Evolutionary conservation across 805 yeast species (phyloP).

Genomic region (Nakazawaea ishiwadae): DNA sequence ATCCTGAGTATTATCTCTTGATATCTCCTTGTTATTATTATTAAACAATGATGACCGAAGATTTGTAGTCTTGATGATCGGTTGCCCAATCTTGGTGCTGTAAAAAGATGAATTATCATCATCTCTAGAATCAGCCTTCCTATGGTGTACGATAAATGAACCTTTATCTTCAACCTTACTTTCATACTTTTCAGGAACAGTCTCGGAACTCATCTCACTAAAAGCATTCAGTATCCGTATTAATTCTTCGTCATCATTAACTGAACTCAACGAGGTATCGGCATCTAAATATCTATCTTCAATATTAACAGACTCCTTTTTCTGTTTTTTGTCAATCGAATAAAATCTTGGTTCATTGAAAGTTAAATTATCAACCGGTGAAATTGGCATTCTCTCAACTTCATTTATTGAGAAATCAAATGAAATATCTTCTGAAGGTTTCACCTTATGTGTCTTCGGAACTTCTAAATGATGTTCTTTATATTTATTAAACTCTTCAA

Average conservation of each 20-base stretch:
- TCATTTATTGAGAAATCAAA: conserved; percentile 11
- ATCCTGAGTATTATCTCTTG: not conserved
- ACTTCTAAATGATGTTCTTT: not conserved
- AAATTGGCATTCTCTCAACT: conserved; percentile 9
- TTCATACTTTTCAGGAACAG: no score
- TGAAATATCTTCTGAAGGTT: conserved; percentile 10
- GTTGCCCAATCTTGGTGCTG: not conserved
- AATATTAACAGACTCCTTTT: not conserved
- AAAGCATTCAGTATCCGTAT: conserved; percentile 4
- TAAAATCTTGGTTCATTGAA: conserved; percentile 8
- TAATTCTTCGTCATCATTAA: conserved; percentile 7
- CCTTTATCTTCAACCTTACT: not conserved
- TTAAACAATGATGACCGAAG: conserved; percentile 7
- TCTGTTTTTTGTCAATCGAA: not conserved
- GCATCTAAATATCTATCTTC: conserved; percentile 12
- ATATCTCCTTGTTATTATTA: not conserved
- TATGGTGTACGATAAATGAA: conserved; percentile 5
- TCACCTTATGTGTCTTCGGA: not conserved
- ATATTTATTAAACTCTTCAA: conserved; percentile 7
- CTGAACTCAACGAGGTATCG: conserved; percentile 5
- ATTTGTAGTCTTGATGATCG: not conserved
- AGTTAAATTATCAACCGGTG: conserved; percentile 11
- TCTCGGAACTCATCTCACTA: not conserved
- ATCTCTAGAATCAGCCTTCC: conserved; percentile 4
- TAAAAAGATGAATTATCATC: not conserved